Base-by-base conservation (phyloP, 352 stramenopile genomes). In the Globisporangium nagaii region DNA sequence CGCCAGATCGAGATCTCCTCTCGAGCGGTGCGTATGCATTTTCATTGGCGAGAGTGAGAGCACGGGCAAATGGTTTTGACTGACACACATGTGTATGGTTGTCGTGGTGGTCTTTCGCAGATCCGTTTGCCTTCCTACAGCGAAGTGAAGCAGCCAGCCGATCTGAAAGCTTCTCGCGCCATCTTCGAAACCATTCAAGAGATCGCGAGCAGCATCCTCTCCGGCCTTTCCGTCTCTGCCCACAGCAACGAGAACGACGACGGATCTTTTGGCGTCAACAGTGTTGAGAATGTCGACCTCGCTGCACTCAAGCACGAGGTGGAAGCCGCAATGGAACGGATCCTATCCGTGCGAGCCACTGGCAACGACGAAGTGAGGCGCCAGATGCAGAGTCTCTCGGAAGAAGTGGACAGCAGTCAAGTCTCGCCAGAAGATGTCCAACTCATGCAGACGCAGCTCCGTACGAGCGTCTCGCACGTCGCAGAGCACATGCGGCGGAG, bases 121-220 rank as follows among this genome's bases (percentile, higher is more conserved):
- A 41, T 77, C 22, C 36, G 9, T 1, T 42, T 74, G 24, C 56
- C 53, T 43, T n/a, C 9, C 0, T 62, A 62, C n/a, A 12, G 31
- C 19, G 19, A 17, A 17, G 36, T 63, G 1, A n/a, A 22, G 24
- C 19, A 28, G 25, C n/a, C 12, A 4, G 19, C 13, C 10, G n/a
- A 28, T n/a, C 20, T 40, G 20, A 13, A 24, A 30, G 41, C 44
- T 9, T 28, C 62, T 20, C 57, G 28, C 7, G 32, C 49, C 3
- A 47, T 75, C 27, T 72, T 62, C 11, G 53, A 76, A n/a, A 54
- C 44, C 19, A 40, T 69, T 15, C 34, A 60, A 48, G 50, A 59
- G n/a, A 30, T 68, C 22, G 62, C 62, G 17, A 28, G 22, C 12
- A 48, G 41, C 20, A 57, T 37, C 24, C 49, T 70, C n/a, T n/a